Percentiles rank a stretch among this genome's conserved stretches.
Evolutionary conservation across 257 asterid genomes (phyloP).

Genomic region (Petunia axillaris): DNA sequence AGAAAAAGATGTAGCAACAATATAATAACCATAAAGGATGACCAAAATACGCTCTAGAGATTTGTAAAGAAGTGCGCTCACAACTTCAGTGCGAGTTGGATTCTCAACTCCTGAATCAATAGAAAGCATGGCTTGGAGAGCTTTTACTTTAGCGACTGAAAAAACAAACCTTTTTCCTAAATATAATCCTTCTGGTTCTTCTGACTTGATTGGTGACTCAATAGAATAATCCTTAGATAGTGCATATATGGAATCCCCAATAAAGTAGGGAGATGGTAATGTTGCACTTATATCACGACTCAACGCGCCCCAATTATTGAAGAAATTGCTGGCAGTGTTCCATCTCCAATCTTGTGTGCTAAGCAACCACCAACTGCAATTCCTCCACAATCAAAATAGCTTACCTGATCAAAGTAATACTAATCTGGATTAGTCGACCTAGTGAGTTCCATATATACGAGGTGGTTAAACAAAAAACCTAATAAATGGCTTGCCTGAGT

Average conservation of each 20-base stretch:
- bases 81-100: not conserved
- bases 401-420: not conserved
- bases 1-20: too few relatives aligned
- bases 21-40: too few relatives aligned
- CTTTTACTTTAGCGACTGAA: not conserved
- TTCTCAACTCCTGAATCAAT: not conserved
- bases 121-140: not conserved
- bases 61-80: not conserved
- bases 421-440: too few relatives aligned
- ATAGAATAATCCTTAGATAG: not conserved
- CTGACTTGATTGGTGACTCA: too few relatives aligned
- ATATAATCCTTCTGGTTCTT: not conserved
- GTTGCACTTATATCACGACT: not conserved
- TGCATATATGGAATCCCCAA: not conserved
- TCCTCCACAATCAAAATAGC: conserved; percentile 22
- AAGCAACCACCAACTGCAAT: not conserved
- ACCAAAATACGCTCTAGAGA: too few relatives aligned
- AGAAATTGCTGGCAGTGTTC: not conserved
- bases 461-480: too few relatives aligned
- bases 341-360: conserved; percentile 21
- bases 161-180: not conserved
- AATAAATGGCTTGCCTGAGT: not conserved
- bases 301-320: conserved; percentile 20
- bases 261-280: not conserved
- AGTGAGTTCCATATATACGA: too few relatives aligned